Conservation (phyloP, 1,139 yeast genomes). For the Candida neerlandica region DNA sequence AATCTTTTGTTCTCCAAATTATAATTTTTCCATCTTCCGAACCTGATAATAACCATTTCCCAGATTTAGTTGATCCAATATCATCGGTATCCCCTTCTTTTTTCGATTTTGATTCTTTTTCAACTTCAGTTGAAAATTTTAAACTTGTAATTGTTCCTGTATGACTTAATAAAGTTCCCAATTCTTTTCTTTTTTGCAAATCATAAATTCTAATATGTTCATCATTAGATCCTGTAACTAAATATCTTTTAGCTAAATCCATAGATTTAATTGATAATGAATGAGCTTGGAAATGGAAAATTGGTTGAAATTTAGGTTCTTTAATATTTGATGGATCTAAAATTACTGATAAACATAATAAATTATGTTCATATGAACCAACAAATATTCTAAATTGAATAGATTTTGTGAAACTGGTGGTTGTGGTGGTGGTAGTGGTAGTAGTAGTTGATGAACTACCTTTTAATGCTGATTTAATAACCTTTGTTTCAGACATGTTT, state of each 20-base stretch:
- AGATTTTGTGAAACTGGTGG: conserved; percentile 6
- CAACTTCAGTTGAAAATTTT: conserved; percentile 61
- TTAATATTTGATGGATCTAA: conserved; percentile 34
- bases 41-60: conserved; percentile 89
- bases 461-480: conserved; percentile 16
- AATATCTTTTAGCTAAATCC: conserved; percentile 79
- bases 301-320: conserved; percentile 78
- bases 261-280: conserved; percentile 82
- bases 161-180: conserved; percentile 88
- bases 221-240: conserved; percentile 94
- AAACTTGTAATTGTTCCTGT: conserved; percentile 84
- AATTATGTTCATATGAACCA: conserved; percentile 94
- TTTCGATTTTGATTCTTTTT: conserved; percentile 15
- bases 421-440: conserved; percentile 1
- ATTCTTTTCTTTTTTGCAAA: conserved; percentile 88
- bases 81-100: conserved; percentile 17
- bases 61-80: conserved; percentile 36
- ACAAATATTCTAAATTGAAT: conserved; percentile 75
- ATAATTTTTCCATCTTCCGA: conserved; percentile 90
- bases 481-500: conserved; percentile 5
- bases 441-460: conserved; percentile 12
- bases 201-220: conserved; percentile 95
- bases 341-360: conserved; percentile 78
- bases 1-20: conserved; percentile 94
- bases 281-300: conserved; percentile 96